A percentile compares a stretch with the other conserved stretches of the same genome.
These are phyloP conservation scores for Pseudogymnoascus destructans DNA, from an alignment of 2,329 filamentous ascomycete species.

Conservation along the genomic window DNA sequence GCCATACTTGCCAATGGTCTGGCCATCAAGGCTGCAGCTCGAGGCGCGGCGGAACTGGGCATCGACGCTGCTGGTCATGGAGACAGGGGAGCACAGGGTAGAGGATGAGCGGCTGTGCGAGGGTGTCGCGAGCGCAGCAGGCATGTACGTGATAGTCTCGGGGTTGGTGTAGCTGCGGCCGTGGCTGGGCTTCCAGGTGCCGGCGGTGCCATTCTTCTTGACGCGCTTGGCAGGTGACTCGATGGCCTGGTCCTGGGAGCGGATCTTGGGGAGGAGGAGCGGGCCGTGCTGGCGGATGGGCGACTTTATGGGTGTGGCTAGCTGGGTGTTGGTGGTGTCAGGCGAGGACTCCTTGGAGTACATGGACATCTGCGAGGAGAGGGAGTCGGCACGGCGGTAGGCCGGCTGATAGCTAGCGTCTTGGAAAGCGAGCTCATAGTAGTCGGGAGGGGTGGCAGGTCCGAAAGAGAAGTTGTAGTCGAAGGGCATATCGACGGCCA, in stretches of 20 bases:
- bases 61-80: slow-evolving; percentile 23
- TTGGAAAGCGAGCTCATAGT: slow-evolving; percentile 44
- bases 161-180: slow-evolving; percentile 49
- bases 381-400: slow-evolving; percentile 27
- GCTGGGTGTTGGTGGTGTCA: slow-evolving; percentile 54
- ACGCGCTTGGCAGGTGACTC: slow-evolving; percentile 45
- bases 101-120: slow-evolving; percentile 22
- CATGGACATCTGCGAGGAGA: slow-evolving; percentile 51
- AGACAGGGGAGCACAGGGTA: slow-evolving; percentile 24
- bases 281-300: slow-evolving; percentile 70
- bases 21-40: slow-evolving; percentile 53
- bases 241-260: slow-evolving; percentile 68
- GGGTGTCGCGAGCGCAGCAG: slow-evolving; percentile 17
- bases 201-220: slow-evolving; percentile 38
- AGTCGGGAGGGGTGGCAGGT: slow-evolving; percentile 37
- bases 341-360: slow-evolving; percentile 57
- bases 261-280: slow-evolving; percentile 71
- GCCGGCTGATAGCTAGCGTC: slow-evolving; percentile 36
- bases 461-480: slow-evolving; percentile 41
- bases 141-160: slow-evolving; percentile 34
- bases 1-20: slow-evolving; percentile 54
- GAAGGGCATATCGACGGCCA: slow-evolving; percentile 45
- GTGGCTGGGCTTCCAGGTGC: slow-evolving; percentile 35
- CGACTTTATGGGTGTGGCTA: slow-evolving; percentile 57
- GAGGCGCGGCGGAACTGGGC: slow-evolving; percentile 46